These are phyloP conservation scores for Actinomucor elegans DNA, from an alignment of 371 early-diverging fungal genomes.

Conservation along the genomic window DNA sequence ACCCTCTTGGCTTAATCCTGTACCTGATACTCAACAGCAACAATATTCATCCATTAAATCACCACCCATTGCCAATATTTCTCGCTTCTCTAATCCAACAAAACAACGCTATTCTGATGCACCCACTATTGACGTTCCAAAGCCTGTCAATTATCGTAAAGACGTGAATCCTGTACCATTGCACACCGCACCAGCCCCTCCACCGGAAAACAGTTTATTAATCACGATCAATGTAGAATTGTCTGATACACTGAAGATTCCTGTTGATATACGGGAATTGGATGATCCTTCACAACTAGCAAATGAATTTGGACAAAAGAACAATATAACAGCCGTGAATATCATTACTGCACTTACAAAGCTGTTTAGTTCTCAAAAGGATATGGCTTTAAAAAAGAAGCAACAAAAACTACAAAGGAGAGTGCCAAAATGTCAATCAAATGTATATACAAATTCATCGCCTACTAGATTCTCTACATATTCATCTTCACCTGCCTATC, in stretches of 20 bases:
- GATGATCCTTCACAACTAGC: constrained; percentile 21
- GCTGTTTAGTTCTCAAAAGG: constrained; percentile 16
- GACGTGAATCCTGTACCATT: neutral
- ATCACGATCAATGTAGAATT: constrained; percentile 15
- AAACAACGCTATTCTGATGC: constrained; percentile 14
- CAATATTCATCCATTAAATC: neutral
- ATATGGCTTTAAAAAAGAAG: constrained; percentile 11
- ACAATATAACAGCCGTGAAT: constrained; percentile 4
- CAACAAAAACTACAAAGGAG: constrained; percentile 8
- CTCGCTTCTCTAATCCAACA: constrained; percentile 11
- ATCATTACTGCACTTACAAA: constrained; percentile 11
- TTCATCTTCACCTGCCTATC: neutral
- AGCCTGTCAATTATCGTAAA: constrained; percentile 10
- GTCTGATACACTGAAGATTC: constrained; percentile 2
- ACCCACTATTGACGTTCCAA: constrained; percentile 7
- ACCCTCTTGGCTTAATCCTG: constrained; percentile 16
- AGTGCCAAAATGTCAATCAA: neutral
- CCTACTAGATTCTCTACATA: neutral
- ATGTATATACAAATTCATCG: constrained; percentile 7
- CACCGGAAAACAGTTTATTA: constrained; percentile 9
- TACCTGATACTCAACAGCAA: neutral
- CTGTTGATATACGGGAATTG: constrained; percentile 12
- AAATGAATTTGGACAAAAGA: constrained; percentile 3
- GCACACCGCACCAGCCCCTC: constrained; percentile 16
- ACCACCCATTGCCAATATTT: neutral